Base-by-base conservation (phyloP, 1,139 yeast genomes). In the Blastobotrys capitulatus region DNA sequence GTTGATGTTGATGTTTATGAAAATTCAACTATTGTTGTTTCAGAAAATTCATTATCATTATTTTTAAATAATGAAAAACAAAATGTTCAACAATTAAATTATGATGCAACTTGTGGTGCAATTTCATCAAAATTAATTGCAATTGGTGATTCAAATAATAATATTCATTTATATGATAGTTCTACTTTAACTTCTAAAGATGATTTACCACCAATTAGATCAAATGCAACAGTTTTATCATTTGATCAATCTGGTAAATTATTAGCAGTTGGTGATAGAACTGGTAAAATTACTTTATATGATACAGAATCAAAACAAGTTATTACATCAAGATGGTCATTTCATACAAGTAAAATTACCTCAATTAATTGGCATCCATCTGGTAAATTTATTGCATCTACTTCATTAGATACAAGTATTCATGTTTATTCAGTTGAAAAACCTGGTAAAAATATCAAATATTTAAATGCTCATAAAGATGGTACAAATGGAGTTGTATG, bases 271-370 rank as follows among this genome's bases (percentile, higher is more conserved):
- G 97, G 97, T 46, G 97, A 90, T 62, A 74, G 78, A 3, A 73
- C 85, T 43, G 98, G 98, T 37, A 92, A 92, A 65, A 86, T 88
- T 57, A 70, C 83, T 13, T 73, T 88, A 29, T 88, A 81, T 67
- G 77, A 80, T 53, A 65, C 79, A 16, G 66, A 69, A 1, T 81
- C 80, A 44, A 78, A 75, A 38, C 61, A 76, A 7, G 73, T 86
- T 7, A 79, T 85, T 42, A 89, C 97, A 1, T 80, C 94, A 0
- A 79, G 97, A 63, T 92, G 99, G 99, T 84, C 95, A 0, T 90
- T 86, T 80, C 97, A 94, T 65, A 85, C 90, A 2, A 83, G 95
- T 50, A 81, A 78, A 52, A 84, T 92, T 52, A 81, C 79, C 50
- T 79, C 83, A 36, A 85, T 94, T 44, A 69, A 80, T 32, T 92